phyloP scores from a whole-genome alignment of 1,284 basidiomycete species.

The Naganishia sp. region DNA sequence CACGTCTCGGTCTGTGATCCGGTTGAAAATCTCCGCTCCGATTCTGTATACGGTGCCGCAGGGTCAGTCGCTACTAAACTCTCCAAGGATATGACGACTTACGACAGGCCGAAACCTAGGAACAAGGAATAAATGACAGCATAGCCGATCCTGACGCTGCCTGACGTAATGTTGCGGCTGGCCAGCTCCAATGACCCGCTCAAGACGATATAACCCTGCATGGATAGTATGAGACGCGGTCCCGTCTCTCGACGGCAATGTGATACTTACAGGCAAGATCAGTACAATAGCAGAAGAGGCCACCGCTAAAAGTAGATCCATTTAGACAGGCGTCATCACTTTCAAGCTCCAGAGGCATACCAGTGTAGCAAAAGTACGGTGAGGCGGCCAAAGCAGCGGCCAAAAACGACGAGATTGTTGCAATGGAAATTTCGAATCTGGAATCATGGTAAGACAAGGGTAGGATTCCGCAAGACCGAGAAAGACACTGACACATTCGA shows the following conservation, averaged over 20 bases:
- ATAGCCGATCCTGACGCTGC: conserved; percentile 82
- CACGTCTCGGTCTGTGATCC: conserved; percentile 56
- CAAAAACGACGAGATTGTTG: conserved; percentile 74
- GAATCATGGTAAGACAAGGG: conserved; percentile 60
- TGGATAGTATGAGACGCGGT: conserved; percentile 39
- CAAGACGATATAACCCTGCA: conserved; percentile 70
- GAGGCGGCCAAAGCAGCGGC: conserved; percentile 74
- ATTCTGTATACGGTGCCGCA: conserved; percentile 51
- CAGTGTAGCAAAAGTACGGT: conserved; percentile 74
- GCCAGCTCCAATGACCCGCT: conserved; percentile 78
- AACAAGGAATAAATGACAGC: conserved; percentile 64
- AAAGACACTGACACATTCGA: conserved; percentile 68
- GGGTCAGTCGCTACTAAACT: neutral
- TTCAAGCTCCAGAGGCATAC: neutral
- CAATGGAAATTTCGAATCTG: conserved; percentile 65
- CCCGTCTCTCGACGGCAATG: neutral
- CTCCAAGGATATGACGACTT: neutral
- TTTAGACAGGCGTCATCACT: neutral
- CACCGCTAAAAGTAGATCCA: conserved; percentile 57
- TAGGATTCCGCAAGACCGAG: conserved; percentile 56
- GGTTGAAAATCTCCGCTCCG: conserved; percentile 67
- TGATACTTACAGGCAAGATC: conserved; percentile 70
- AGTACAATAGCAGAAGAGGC: conserved; percentile 81
- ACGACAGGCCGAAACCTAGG: conserved; percentile 76
- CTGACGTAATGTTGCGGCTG: conserved; percentile 70